Percentiles rank a stretch among this genome's conserved stretches.
phyloP scores from a whole-genome alignment of 2,329 filamentous ascomycete species.

The Aspergillus novofumigatus region DNA sequence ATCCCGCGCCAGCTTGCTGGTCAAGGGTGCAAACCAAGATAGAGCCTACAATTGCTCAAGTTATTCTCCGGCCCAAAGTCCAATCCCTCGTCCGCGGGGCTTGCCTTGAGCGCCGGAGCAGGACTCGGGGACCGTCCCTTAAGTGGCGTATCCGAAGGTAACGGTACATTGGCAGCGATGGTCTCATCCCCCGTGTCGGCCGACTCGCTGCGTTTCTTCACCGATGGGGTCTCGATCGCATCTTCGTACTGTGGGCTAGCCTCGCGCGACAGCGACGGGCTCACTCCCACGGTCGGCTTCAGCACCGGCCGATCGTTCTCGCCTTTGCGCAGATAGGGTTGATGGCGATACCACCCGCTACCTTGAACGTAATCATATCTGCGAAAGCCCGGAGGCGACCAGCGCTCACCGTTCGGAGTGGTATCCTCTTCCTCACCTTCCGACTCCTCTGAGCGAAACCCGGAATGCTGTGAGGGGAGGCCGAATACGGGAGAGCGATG shows the following conservation, averaged over 20 bases:
- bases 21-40: slow-evolving; percentile 22
- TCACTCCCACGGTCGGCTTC: slow-evolving; percentile 40
- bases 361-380: slow-evolving; percentile 46
- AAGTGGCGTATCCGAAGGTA: slow-evolving; percentile 55
- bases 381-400: slow-evolving; percentile 64
- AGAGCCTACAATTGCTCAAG: slow-evolving; percentile 50
- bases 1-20: slow-evolving; percentile 25
- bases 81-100: slow-evolving; percentile 31
- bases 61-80: slow-evolving; percentile 34
- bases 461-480: slow-evolving; percentile 58
- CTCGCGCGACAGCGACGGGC: slow-evolving; percentile 52
- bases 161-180: slow-evolving; percentile 49
- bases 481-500: slow-evolving; percentile 51
- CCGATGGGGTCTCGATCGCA: slow-evolving; percentile 44
- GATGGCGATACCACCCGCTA: slow-evolving; percentile 53
- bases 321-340: slow-evolving; percentile 44
- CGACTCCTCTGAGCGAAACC: slow-evolving; percentile 55
- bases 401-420: slow-evolving; percentile 46
- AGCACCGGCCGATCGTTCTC: slow-evolving; percentile 36
- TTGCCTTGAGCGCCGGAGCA: slow-evolving; percentile 27
- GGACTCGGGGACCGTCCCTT: slow-evolving; percentile 56
- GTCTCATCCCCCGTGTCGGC: slow-evolving; percentile 24
- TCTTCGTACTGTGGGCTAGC: slow-evolving; percentile 58
- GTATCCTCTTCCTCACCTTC: slow-evolving; percentile 39
- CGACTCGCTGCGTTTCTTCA: slow-evolving; percentile 22